Evolutionary conservation across 1,139 yeast species (phyloP), one percentile per base, ranked within the genome.

Genomic region (Taphrina pruni): DNA sequence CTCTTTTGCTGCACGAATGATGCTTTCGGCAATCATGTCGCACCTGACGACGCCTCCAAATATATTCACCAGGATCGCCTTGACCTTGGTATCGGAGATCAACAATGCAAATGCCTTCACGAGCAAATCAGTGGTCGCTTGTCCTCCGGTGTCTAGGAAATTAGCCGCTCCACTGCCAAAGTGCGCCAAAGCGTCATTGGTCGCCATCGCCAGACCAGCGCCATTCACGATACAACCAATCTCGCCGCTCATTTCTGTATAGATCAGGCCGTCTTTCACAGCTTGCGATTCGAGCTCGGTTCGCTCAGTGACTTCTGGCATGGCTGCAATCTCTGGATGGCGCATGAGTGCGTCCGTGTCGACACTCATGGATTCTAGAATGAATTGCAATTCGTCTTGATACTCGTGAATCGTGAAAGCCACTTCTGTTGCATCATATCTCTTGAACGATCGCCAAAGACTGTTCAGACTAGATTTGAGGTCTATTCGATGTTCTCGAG

Each of bases 61-160:
- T 21, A 64, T 64, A 43, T 64, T 64, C 38, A 64, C 61, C 26
- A 64, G 48, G 14, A 64, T 46, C 2, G 68, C 54, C 35, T 55
- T 64, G 62, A 64, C 68, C 17, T 52, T 55, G n/a, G 36, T 7
- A 20, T 64, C 68, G 7, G 61, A 43, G 12, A 55, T 32, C 17
- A 64, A 38, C 38, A 64, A 41, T 2, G 56, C 48, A 21, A 64
- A 56, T 4, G 68, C 68, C 17, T 55, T 55, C 26, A 55, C 55
- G 20, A 64, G 35, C 41, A 56, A 12, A 21, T 45, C 68, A 14
- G 68, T 55, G 8, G 68, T 64, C 39, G 68, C 68, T 14, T 56
- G 68, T n/a, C 68, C 68, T n/a, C 68, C 68, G 8, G 68, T 56
- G 39, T 64, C 68, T 7, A 64, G 48, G 32, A 64, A 64, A 38